Conservation (phyloP, 768 basidiomycete genomes). For the Hygrocybe punicea region DNA sequence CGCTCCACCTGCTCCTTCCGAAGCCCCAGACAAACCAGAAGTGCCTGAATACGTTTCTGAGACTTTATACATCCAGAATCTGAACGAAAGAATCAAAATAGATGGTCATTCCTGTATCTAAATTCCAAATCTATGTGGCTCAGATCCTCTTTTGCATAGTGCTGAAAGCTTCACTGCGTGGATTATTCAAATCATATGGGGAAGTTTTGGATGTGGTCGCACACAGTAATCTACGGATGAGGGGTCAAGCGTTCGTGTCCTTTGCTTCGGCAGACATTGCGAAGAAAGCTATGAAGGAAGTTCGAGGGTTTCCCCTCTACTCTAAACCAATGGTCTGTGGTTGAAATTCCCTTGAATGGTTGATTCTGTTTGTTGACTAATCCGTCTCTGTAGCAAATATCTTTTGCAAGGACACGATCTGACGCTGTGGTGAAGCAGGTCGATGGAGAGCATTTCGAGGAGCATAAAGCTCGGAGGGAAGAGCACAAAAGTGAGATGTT, state of each 20-base stretch:
- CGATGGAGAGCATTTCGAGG: constrained; percentile 63
- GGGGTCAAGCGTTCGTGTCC: constrained; percentile 97
- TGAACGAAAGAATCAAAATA: constrained; percentile 91
- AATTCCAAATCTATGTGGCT: constrained; percentile 4
- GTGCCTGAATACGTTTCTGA: constrained; percentile 60
- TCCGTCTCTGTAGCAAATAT: constrained; percentile 69
- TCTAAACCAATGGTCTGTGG: constrained; percentile 87
- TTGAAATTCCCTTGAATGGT: neutral
- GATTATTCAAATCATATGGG: constrained; percentile 91
- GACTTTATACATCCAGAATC: constrained; percentile 92
- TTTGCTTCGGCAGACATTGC: constrained; percentile 82
- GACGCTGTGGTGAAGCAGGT: constrained; percentile 84
- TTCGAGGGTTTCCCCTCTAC: constrained; percentile 90
- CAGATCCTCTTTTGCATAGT: constrained; percentile 44
- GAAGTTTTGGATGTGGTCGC: constrained; percentile 94
- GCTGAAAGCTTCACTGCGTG: constrained; percentile 80
- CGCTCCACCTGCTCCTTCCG: constrained; percentile 15
- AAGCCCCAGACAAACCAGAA: constrained; percentile 15
- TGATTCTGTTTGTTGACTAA: constrained; percentile 4
- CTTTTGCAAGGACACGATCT: constrained; percentile 84
- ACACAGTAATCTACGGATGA: constrained; percentile 92
- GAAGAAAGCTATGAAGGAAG: constrained; percentile 86
- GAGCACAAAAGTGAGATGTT: constrained; percentile 77
- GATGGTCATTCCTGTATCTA: constrained; percentile 44
- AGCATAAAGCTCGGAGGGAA: constrained; percentile 68